Percentiles rank a stretch among this genome's conserved stretches.
These are phyloP conservation scores for Heliamphora pulchella DNA, from an alignment of 179 eudicot genomes.

Conservation along the genomic window DNA sequence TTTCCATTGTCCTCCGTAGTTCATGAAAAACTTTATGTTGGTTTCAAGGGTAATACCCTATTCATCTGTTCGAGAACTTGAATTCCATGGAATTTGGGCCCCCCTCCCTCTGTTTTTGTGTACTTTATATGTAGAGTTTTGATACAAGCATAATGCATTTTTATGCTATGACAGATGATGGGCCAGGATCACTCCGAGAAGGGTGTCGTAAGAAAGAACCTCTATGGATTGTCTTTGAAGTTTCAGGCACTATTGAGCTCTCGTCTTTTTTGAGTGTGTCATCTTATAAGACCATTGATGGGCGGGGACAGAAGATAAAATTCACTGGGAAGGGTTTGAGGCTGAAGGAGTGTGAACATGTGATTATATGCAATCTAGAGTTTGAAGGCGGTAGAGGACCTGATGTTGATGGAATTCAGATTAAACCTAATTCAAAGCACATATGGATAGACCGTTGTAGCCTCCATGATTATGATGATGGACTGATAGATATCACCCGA, in stretches of 20 bases:
- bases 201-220: slow-evolving; percentile 68
- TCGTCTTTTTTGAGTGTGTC: slow-evolving; percentile 54
- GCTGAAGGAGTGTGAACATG: slow-evolving; percentile 75
- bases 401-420: slow-evolving; percentile 79
- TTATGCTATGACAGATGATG: slow-evolving; percentile 46
- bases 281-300: slow-evolving; percentile 76
- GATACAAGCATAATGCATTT: background rate
- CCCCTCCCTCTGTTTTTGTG: background rate
- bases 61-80: too few relatives aligned
- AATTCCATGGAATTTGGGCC: background rate
- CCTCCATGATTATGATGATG: slow-evolving; percentile 69
- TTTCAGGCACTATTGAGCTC: slow-evolving; percentile 65
- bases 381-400: slow-evolving; percentile 76
- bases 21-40: too few relatives aligned
- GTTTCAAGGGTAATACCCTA: too few relatives aligned
- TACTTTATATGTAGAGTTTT: background rate
- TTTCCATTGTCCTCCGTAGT: too few relatives aligned
- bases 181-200: slow-evolving; percentile 77
- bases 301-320: slow-evolving; percentile 63
- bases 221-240: slow-evolving; percentile 67
- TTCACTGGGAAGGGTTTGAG: slow-evolving; percentile 65
- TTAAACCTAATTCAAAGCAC: slow-evolving; percentile 70
- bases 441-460: slow-evolving; percentile 87
- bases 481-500: slow-evolving; percentile 67
- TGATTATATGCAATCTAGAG: slow-evolving; percentile 64